These are phyloP conservation scores for Gyrodon lividus DNA, from an alignment of 768 basidiomycete species.

Conservation along the genomic window DNA sequence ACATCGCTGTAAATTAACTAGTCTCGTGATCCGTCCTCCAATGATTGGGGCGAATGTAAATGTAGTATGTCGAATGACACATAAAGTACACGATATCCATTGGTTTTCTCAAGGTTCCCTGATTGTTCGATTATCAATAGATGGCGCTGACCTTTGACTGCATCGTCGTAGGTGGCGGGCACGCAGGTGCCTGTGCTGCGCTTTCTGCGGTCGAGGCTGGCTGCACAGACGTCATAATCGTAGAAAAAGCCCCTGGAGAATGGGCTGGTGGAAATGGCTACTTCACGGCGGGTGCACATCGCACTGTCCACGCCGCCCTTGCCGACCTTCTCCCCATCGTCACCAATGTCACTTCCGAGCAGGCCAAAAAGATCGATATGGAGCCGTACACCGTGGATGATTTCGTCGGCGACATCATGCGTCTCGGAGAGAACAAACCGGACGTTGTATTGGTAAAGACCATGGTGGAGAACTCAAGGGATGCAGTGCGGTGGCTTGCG, in stretches of 20 bases:
- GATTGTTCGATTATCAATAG: too few relatives aligned
- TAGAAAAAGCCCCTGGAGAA: conserved; percentile 62
- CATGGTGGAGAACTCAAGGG: conserved; percentile 56
- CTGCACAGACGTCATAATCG: conserved; percentile 56
- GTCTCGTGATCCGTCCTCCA: conserved; percentile 5
- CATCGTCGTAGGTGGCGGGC: conserved; percentile 63
- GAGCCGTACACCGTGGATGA: conserved; percentile 54
- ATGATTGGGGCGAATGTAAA: too few relatives aligned
- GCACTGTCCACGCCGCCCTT: conserved; percentile 63
- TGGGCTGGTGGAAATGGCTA: conserved; percentile 74
- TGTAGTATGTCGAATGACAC: too few relatives aligned
- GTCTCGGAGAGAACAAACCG: conserved; percentile 51
- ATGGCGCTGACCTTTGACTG: conserved; percentile 44
- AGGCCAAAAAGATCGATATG: conserved; percentile 51
- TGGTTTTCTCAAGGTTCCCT: neutral
- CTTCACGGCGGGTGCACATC: conserved; percentile 69
- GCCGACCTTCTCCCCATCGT: conserved; percentile 57
- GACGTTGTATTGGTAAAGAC: conserved; percentile 48
- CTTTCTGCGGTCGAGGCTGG: conserved; percentile 59
- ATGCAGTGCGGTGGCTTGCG: conserved; percentile 57
- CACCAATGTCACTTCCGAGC: conserved; percentile 42
- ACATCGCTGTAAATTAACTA: neutral
- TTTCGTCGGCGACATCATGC: conserved; percentile 59
- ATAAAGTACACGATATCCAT: neutral
- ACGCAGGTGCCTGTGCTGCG: conserved; percentile 68